Evolutionary conservation across 1,284 basidiomycete species (phyloP).

Genomic region (Rhodotorula sp.): DNA sequence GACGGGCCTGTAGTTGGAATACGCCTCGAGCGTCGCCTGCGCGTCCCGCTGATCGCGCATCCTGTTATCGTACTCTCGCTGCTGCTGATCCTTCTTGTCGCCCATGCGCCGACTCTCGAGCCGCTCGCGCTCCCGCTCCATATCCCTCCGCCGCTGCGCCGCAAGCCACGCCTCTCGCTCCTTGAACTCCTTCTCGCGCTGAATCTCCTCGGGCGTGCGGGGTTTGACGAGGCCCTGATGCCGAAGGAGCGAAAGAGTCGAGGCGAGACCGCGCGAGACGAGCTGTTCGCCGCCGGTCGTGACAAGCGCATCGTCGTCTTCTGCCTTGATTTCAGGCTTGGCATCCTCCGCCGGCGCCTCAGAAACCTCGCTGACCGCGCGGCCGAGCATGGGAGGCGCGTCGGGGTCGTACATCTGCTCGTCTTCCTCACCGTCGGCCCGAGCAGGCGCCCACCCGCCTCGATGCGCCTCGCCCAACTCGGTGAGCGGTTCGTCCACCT

Average conservation of each 20-base stretch:
- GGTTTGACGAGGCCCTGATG: conserved; percentile 84
- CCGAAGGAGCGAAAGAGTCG: conserved; percentile 81
- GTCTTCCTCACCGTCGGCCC: conserved; percentile 53
- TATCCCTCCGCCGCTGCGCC: conserved; percentile 70
- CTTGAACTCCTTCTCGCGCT: conserved; percentile 77
- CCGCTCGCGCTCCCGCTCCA: conserved; percentile 75
- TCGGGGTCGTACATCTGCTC: conserved; percentile 22
- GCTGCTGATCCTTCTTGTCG: conserved; percentile 83
- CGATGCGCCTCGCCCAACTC: conserved; percentile 53
- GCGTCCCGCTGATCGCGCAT: conserved; percentile 88
- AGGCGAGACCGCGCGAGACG: conserved; percentile 77
- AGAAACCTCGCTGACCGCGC: not conserved
- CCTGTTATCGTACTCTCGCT: conserved; percentile 91
- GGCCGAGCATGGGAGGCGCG: conserved; percentile 1
- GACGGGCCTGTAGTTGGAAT: conserved; percentile 94
- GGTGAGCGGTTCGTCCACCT: conserved; percentile 42
- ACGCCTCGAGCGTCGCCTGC: conserved; percentile 74
- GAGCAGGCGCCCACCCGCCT: conserved; percentile 62
- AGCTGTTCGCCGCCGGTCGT: conserved; percentile 62
- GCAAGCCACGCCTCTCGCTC: conserved; percentile 89
- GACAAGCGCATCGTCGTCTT: conserved; percentile 32
- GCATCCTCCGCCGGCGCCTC: not conserved
- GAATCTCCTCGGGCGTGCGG: conserved; percentile 64
- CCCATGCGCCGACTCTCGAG: conserved; percentile 58
- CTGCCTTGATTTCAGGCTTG: conserved; percentile 1